Base-by-base conservation (phyloP, 192 early-diverging fungal species). In the Dissophora globulifera region DNA sequence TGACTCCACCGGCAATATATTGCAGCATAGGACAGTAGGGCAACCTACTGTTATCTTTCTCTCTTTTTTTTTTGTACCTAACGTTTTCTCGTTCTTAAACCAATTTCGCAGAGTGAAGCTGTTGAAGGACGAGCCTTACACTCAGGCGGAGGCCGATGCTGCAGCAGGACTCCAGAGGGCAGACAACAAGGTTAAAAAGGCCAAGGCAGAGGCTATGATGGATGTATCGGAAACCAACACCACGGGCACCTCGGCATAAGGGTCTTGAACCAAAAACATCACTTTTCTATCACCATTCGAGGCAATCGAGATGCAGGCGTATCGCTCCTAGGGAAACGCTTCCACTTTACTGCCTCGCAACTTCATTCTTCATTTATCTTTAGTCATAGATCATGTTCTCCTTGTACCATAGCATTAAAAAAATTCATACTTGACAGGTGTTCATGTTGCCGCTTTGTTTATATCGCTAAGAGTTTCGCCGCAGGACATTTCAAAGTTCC, bases 61-160 rank as follows among this genome's bases (percentile, higher is more conserved):
- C n/a, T n/a, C n/a, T n/a, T n/a, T n/a, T n/a, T n/a, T 13, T 35
- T 42, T 41, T 43, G 11, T 78, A 4, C 1, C 1, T 16, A 4
- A 43, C 27, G 62, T 27, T 11, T 48, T 55, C 30, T 59, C 29
- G 13, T 62, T 42, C 50, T 25, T 20, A 27, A n/a, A 2, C 2
- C 9, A 25, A 15, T 17, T 30, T 41, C 9, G 26, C 55, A 86
- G 90, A 61, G 65, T 93, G n/a, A 96, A 96, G 84, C 78, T 90
- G 48, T 83, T 97, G 25, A 88, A 93, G 78, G 92, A 90, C 32
- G 87, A 70, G 27, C 90, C 95, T 25, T 98, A 95, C 80, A 93
- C 95, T 48, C 97, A 97, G 72, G 88, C 87, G 61, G 97, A 98
- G 79, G 93, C 93, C 20, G 87, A 87, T 64, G 89, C 87, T 6